Evolutionary conservation across 768 basidiomycete genomes (phyloP).

Genomic region (Boletus pseudo-olivaceus): DNA sequence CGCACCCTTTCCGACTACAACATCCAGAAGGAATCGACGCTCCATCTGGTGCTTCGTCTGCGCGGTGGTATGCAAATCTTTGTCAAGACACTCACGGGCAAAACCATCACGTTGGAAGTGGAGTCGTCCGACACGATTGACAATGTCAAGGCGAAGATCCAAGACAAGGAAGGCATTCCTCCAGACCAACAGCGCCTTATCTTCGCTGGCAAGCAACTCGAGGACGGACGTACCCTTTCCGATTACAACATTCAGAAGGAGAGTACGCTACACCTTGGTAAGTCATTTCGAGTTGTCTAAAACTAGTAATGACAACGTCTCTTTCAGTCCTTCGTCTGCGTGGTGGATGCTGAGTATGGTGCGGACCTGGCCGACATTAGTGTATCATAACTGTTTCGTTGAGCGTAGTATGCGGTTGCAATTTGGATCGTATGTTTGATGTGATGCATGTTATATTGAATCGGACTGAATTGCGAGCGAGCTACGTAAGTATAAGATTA

Average conservation of each 20-base stretch:
- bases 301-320: background rate
- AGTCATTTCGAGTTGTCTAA: background rate
- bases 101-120: constrained; percentile 75
- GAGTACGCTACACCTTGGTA: constrained; percentile 60
- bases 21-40: constrained; percentile 80
- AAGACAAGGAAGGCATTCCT: constrained; percentile 79
- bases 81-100: constrained; percentile 69
- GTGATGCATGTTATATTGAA: background rate
- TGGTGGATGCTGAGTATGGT: constrained; percentile 55
- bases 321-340: constrained; percentile 66
- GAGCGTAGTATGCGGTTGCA: background rate
- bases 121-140: constrained; percentile 76
- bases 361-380: background rate
- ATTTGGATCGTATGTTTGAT: background rate
- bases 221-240: constrained; percentile 73
- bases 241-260: constrained; percentile 80
- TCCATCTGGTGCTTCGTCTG: constrained; percentile 70
- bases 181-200: constrained; percentile 79
- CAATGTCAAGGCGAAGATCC: constrained; percentile 74
- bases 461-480: background rate
- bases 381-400: constrained; percentile 4
- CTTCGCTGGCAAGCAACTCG: constrained; percentile 76
- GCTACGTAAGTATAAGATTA: background rate
- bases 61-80: constrained; percentile 74
- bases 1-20: constrained; percentile 82